Conservation (phyloP, 2,329 filamentous ascomycete genomes). For the Plectosphaerella sp. region DNA sequence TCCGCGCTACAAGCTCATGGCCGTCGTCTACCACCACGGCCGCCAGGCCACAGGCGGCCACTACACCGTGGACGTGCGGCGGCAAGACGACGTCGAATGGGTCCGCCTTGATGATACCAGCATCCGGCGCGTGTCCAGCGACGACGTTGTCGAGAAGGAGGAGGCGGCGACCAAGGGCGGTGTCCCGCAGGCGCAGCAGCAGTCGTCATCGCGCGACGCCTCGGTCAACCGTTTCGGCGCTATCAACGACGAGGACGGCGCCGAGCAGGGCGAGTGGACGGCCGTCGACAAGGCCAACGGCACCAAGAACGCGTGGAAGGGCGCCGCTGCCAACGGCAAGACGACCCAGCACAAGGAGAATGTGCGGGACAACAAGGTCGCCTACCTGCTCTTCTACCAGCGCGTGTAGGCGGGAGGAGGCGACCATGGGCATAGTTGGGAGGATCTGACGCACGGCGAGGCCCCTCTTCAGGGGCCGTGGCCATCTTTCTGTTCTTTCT, state of each 20-base stretch:
- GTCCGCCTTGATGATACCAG: constrained; percentile 92
- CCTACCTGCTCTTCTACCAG: constrained; percentile 95
- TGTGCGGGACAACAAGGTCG: constrained; percentile 91
- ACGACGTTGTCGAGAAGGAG: constrained; percentile 82
- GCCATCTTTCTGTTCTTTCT: no score
- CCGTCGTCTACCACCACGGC: constrained; percentile 94
- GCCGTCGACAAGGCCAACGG: constrained; percentile 65
- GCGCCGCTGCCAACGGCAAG: constrained; percentile 41
- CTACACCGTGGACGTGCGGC: constrained; percentile 94
- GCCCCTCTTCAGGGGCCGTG: no score
- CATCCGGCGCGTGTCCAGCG: constrained; percentile 76
- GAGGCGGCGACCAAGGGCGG: constrained; percentile 64
- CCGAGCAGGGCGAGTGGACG: constrained; percentile 75
- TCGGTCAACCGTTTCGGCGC: constrained; percentile 71
- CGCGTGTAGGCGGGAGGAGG: constrained; percentile 43
- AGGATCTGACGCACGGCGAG: no score
- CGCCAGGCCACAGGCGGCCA: constrained; percentile 95
- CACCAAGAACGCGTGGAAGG: constrained; percentile 67
- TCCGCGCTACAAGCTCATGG: constrained; percentile 80
- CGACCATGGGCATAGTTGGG: no score
- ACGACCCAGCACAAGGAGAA: constrained; percentile 53
- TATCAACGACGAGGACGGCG: constrained; percentile 62
- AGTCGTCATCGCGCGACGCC: constrained; percentile 27
- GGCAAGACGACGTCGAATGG: constrained; percentile 95
- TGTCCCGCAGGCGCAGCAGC: constrained; percentile 57